Conservation (phyloP, 1,284 basidiomycete genomes). For the Moesziomyces sp. region DNA sequence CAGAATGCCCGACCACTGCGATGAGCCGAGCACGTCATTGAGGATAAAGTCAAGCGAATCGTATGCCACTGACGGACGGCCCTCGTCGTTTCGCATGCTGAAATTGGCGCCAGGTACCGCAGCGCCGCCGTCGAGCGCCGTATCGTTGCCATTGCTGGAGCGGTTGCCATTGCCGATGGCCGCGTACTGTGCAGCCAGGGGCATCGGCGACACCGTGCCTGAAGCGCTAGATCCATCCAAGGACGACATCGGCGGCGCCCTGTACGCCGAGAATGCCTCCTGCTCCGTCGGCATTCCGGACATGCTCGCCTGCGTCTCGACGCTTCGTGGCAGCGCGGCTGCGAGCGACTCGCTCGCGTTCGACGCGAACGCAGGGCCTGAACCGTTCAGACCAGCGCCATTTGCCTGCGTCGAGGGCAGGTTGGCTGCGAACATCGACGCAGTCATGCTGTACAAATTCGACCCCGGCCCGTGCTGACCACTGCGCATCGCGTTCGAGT, state of each 20-base stretch:
- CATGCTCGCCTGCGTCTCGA: too few species aligned
- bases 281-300: background rate
- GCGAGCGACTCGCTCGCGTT: slow-evolving; percentile 25
- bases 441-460: slow-evolving; percentile 5
- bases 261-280: background rate
- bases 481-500: background rate
- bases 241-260: background rate
- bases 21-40: slow-evolving; percentile 34
- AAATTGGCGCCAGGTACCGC: background rate
- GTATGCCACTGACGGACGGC: slow-evolving; percentile 1
- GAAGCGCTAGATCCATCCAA: background rate
- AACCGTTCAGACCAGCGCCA: slow-evolving; percentile 1
- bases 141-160: background rate
- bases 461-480: background rate
- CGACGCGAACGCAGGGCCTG: slow-evolving; percentile 1
- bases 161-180: background rate
- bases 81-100: slow-evolving; percentile 2
- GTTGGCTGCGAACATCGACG: slow-evolving; percentile 4
- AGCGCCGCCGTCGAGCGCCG: background rate
- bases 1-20: slow-evolving; percentile 32
- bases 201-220: background rate
- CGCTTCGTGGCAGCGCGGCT: slow-evolving; percentile 12
- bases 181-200: background rate
- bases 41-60: slow-evolving; percentile 41
- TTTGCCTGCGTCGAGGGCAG: slow-evolving; percentile 1